These are phyloP conservation scores for Backusella tarrabulga DNA, from an alignment of 192 early-diverging fungal genomes.

Conservation along the genomic window DNA sequence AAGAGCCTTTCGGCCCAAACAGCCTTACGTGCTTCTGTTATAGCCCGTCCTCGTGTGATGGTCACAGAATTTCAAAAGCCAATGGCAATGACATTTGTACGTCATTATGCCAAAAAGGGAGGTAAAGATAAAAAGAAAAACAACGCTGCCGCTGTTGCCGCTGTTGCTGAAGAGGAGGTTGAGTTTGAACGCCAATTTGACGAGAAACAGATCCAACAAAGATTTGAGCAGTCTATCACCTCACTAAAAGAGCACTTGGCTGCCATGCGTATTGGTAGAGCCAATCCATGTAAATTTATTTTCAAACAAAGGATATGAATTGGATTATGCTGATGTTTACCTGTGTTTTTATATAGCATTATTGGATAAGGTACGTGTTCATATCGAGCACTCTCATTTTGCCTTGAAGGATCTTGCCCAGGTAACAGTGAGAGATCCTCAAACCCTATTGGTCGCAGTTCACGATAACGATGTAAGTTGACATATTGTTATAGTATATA, in stretches of 20 bases:
- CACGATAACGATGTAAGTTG: slow-evolving; percentile 66
- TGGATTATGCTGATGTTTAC: neutral
- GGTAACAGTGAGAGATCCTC: slow-evolving; percentile 80
- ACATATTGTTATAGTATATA: too few relatives aligned
- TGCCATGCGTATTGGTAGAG: slow-evolving; percentile 65
- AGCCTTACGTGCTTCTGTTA: neutral
- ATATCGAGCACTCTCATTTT: slow-evolving; percentile 52
- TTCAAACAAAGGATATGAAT: neutral
- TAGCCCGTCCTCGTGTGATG: neutral
- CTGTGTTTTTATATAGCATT: slow-evolving; percentile 43
- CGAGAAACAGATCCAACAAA: slow-evolving; percentile 51
- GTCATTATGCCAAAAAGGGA: slow-evolving; percentile 24
- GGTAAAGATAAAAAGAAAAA: slow-evolving; percentile 13
- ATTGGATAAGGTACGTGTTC: slow-evolving; percentile 68
- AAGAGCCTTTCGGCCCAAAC: neutral
- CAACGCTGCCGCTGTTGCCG: neutral
- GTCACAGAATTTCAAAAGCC: neutral
- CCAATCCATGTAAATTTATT: slow-evolving; percentile 60
- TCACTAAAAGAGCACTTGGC: slow-evolving; percentile 65
- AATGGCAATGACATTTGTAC: neutral
- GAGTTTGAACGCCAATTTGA: slow-evolving; percentile 53
- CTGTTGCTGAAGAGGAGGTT: slow-evolving; percentile 21
- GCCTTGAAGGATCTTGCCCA: slow-evolving; percentile 67
- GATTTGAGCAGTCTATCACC: slow-evolving; percentile 56
- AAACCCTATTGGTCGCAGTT: slow-evolving; percentile 76